Percentiles rank a stretch among this genome's conserved stretches.
Conservation (phyloP, 1,284 basidiomycete species). For the Phaffia rhodozyma region DNA sequence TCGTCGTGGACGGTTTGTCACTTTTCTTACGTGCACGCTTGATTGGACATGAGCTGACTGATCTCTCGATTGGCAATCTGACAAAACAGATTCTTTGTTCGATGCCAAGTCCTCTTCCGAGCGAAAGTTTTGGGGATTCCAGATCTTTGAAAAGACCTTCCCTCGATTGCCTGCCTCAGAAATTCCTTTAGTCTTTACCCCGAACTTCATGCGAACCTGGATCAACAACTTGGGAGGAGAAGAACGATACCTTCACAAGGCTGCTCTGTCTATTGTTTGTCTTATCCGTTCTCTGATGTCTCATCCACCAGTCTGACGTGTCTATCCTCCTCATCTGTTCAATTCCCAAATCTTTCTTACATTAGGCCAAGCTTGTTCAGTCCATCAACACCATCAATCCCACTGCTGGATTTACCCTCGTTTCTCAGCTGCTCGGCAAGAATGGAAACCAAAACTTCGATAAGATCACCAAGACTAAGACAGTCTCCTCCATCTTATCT, state of each 20-base stretch:
- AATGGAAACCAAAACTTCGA: constrained; percentile 85
- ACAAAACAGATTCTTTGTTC: constrained; percentile 65
- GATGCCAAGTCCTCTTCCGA: constrained; percentile 70
- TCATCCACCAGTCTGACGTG: neutral
- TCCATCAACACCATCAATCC: constrained; percentile 63
- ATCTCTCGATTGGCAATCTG: neutral
- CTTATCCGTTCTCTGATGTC: neutral
- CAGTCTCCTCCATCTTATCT: constrained; percentile 70
- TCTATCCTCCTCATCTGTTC: neutral
- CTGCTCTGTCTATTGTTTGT: constrained; percentile 64
- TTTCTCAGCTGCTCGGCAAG: constrained; percentile 74
- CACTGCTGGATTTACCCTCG: constrained; percentile 67
- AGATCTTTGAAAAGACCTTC: constrained; percentile 72
- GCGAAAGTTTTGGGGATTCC: constrained; percentile 92
- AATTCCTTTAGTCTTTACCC: constrained; percentile 79
- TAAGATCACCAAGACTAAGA: constrained; percentile 82
- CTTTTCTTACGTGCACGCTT: neutral
- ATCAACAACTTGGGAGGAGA: constrained; percentile 83
- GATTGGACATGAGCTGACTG: neutral
- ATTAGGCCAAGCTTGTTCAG: constrained; percentile 60
- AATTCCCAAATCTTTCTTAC: neutral
- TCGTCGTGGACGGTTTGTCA: constrained; percentile 72
- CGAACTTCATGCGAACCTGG: constrained; percentile 93
- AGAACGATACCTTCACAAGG: constrained; percentile 80
- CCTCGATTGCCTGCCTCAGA: constrained; percentile 52